These are phyloP conservation scores for Trichophyton schoenleinii DNA, from an alignment of 2,329 filamentous ascomycete genomes.

Conservation along the genomic window DNA sequence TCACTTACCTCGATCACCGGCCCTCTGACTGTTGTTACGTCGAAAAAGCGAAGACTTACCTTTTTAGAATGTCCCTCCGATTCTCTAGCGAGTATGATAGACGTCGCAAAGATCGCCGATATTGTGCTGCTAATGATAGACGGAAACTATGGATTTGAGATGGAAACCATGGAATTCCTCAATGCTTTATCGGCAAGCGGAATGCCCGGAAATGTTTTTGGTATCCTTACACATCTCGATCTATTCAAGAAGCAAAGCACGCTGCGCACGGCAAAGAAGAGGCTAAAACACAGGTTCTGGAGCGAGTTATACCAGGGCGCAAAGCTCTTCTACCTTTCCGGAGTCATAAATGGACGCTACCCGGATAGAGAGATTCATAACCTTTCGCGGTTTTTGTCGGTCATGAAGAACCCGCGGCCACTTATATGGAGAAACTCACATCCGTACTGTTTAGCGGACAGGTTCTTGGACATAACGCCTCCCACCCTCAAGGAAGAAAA, in stretches of 20 bases:
- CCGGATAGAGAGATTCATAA: conserved; percentile 96
- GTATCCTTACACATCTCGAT: conserved; percentile 90
- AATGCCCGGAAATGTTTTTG: conserved; percentile 98
- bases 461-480: conserved; percentile 88
- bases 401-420: conserved; percentile 99
- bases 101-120: conserved; percentile 92
- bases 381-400: conserved; percentile 81
- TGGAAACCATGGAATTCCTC: conserved; percentile 99
- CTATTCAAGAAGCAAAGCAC: conserved; percentile 89
- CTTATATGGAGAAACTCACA: conserved; percentile 93
- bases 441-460: conserved; percentile 85
- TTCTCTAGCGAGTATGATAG: conserved; percentile 90
- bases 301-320: conserved; percentile 93
- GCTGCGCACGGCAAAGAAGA: conserved; percentile 86
- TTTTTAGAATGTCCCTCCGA: conserved; percentile 94
- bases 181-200: conserved; percentile 86
- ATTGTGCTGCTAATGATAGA: conserved; percentile 97
- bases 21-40: conserved; percentile 90
- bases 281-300: conserved; percentile 91
- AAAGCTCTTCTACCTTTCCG: conserved; percentile 91
- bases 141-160: conserved; percentile 96
- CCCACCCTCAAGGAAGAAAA: conserved; percentile 84
- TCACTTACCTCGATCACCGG: conserved; percentile 80
- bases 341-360: conserved; percentile 91
- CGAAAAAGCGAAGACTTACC: conserved; percentile 85